Evolutionary conservation across 805 yeast genomes (phyloP), one percentile per base, ranked within the genome.

Genomic region (Pichia rugopelliculosa): DNA sequence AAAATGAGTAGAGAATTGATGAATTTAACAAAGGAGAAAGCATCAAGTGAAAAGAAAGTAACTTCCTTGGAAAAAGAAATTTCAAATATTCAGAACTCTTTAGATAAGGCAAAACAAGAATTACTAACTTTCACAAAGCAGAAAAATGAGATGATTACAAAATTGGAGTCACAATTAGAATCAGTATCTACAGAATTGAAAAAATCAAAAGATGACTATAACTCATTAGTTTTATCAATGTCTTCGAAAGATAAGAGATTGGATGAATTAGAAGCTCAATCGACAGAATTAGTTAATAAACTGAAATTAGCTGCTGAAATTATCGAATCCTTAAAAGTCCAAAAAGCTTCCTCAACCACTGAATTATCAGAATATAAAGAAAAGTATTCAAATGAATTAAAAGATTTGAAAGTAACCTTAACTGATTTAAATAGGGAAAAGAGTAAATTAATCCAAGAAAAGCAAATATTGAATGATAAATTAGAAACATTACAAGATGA

Each of bases 1-100:
- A 89, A 88, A 56, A 86, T 90, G 96, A 84, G 83, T 46, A 71
- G 91, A 36, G 98, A 90, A 53, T 68, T 90, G 26, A 77, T 87
- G 62, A 75, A 75, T 42, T 68, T 88, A 39, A 74, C 80, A 0
- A 78, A 77, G 47, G 79, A 79, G 30, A 82, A 81, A 49, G 79
- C 75, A 2, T 74, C 75, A 0, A 56, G 74, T 7, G 80, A 75
- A 40, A 68, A 69, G 23, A 62, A 64, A 9, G 62, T 76, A 15
- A 72, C 70, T 36, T 57, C 54, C 5, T 50, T 73, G 39, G 76
- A 79, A 48, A 75, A 70, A 38, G 75, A 75, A 26, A 51, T 71
- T 3, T 55, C 58, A 0, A 59, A 55, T 4, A 36, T 61, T 4
- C 56, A 61, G 3, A 60, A 62, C 26, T 68, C 67, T 9, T 55